phyloP scores from a whole-genome alignment of 495 filamentous ascomycete species.

The Aspergillus ostianus region DNA sequence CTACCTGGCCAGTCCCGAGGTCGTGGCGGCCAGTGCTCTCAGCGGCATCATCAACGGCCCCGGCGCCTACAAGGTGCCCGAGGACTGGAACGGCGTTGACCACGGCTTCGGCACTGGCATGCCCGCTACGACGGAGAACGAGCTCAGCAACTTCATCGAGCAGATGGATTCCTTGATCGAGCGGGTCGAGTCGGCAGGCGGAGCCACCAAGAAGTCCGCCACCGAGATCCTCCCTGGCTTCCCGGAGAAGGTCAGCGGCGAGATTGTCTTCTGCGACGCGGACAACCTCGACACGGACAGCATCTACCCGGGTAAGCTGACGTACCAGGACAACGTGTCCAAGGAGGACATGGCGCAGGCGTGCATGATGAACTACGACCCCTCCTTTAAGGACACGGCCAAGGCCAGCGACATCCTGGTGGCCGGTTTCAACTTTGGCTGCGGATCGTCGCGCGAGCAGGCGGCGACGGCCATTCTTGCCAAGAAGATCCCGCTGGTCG shows the following conservation, averaged over 20 bases:
- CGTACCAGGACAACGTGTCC: conserved; percentile 85
- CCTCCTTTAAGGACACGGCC: conserved; percentile 56
- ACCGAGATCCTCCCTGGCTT: conserved; percentile 53
- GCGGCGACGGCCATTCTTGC: conserved; percentile 85
- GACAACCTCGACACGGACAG: conserved; percentile 53
- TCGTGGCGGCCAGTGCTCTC: conserved; percentile 86
- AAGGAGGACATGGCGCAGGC: conserved; percentile 76
- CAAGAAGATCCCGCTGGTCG: conserved; percentile 75
- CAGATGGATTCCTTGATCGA: conserved; percentile 64
- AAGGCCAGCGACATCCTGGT: conserved; percentile 6
- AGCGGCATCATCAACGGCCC: conserved; percentile 75
- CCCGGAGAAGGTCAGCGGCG: conserved; percentile 49
- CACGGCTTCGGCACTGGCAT: conserved; percentile 70
- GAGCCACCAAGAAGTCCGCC: conserved; percentile 23
- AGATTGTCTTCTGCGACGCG: conserved; percentile 54
- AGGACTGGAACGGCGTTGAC: conserved; percentile 62
- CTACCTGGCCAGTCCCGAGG: conserved; percentile 86
- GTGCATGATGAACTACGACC: conserved; percentile 90
- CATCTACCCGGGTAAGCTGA: conserved; percentile 89
- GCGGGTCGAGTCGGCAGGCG: conserved; percentile 41
- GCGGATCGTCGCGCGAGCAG: conserved; percentile 76
- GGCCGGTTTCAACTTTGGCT: conserved; percentile 57
- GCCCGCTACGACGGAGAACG: conserved; percentile 58
- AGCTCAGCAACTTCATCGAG: conserved; percentile 64
- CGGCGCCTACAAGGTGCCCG: conserved; percentile 73